phyloP scores from a whole-genome alignment of 768 basidiomycete species.

The Naganishia vaughanmartiniae region DNA sequence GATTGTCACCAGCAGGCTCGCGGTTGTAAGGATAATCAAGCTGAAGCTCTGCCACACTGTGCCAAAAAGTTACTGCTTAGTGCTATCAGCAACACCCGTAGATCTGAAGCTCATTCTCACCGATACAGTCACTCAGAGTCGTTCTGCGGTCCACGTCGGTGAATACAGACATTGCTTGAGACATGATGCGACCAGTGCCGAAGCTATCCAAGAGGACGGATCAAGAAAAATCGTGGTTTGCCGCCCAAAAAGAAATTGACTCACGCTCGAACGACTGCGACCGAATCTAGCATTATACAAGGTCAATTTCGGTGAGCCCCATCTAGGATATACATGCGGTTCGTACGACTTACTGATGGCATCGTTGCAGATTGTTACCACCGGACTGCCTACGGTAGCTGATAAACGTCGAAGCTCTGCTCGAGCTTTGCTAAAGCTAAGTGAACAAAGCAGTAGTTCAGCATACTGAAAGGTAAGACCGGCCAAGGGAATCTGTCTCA shows the following conservation, averaged over 20 bases:
- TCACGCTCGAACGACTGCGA: slow-evolving; percentile 45
- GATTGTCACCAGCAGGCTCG: slow-evolving; percentile 40
- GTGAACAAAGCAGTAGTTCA: neutral
- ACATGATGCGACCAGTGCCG: slow-evolving; percentile 15
- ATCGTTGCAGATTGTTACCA: slow-evolving; percentile 44
- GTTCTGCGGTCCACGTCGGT: slow-evolving; percentile 41
- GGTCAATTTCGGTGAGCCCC: neutral
- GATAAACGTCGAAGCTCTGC: slow-evolving; percentile 41
- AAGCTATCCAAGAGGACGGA: neutral
- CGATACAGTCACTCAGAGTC: slow-evolving; percentile 34
- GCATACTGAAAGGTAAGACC: slow-evolving; percentile 28
- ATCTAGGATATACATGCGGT: neutral
- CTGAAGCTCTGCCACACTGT: slow-evolving; percentile 43
- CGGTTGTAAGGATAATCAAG: slow-evolving; percentile 34
- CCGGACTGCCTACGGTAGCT: slow-evolving; percentile 35
- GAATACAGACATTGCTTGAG: slow-evolving; percentile 22
- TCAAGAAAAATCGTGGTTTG: neutral
- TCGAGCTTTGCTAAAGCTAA: slow-evolving; percentile 26
- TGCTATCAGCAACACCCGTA: neutral
- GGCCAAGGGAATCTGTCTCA: slow-evolving; percentile 27
- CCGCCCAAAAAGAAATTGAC: neutral
- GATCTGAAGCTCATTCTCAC: slow-evolving; percentile 27
- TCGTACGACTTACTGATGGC: slow-evolving; percentile 35
- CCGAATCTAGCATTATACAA: neutral
- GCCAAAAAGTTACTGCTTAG: neutral